Evolutionary conservation across 176 grass and related monocot species (phyloP).

Genomic region (Melocanna baccifera): DNA sequence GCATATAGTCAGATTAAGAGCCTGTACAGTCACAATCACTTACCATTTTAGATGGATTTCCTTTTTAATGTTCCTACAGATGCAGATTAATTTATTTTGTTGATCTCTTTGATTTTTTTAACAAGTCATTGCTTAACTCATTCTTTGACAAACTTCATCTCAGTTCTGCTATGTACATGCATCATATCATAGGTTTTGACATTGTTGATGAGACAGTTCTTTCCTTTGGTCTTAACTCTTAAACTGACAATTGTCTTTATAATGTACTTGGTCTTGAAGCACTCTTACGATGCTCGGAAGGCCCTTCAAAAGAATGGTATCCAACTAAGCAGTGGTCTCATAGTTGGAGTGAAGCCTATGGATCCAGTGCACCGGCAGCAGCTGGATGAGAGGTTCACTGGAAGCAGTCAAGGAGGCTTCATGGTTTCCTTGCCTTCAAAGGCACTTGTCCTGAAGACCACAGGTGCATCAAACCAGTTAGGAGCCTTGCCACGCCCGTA

Average conservation of each 20-base stretch:
- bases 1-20: background rate
- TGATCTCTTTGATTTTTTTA: background rate
- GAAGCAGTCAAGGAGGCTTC: slow-evolving; percentile 61
- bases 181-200: background rate
- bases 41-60: background rate
- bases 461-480: slow-evolving; percentile 37
- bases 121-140: background rate
- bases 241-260: slow-evolving; percentile 16
- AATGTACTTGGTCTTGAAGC: slow-evolving; percentile 37
- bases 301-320: slow-evolving; percentile 81
- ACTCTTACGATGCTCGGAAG: slow-evolving; percentile 64
- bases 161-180: background rate
- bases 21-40: background rate
- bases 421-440: slow-evolving; percentile 65
- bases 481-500: slow-evolving; percentile 52
- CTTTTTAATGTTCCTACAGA: background rate
- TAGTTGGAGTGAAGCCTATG: slow-evolving; percentile 86
- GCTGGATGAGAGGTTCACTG: slow-evolving; percentile 50
- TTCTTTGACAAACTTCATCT: background rate
- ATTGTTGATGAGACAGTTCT: background rate
- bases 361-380: slow-evolving; percentile 58
- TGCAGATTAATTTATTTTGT: background rate
- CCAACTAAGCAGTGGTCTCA: slow-evolving; percentile 66
- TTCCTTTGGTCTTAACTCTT: background rate
- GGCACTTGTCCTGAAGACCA: slow-evolving; percentile 29